A percentile compares a stretch with the other conserved stretches of the same genome.
Conservation (phyloP, 768 basidiomycete genomes). For the Coprinopsis cinerea region DNA sequence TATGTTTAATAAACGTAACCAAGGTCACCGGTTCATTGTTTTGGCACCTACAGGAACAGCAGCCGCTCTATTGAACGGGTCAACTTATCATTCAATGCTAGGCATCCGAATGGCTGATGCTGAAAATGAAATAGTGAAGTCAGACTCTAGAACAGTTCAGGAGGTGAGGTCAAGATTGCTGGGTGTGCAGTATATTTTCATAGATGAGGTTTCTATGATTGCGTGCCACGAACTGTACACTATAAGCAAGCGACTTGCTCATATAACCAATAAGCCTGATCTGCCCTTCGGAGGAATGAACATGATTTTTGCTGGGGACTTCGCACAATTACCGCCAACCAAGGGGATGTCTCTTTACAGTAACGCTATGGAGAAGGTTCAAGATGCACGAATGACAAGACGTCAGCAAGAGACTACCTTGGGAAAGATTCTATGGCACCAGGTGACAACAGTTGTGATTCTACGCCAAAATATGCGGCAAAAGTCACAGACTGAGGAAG, state of each 20-base stretch:
- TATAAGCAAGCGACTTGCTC: conserved; percentile 21
- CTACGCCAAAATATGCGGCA: conserved; percentile 32
- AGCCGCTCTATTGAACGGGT: too few relatives aligned
- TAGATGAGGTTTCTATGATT: conserved; percentile 42
- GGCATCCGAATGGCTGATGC: too few relatives aligned
- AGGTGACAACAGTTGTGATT: conserved; percentile 27
- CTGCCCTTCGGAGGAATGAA: conserved; percentile 31
- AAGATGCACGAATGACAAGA: background rate
- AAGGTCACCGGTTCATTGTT: too few relatives aligned
- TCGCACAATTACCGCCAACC: conserved; percentile 36
- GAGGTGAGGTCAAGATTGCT: too few relatives aligned
- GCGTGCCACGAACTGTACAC: conserved; percentile 25
- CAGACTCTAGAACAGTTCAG: too few relatives aligned
- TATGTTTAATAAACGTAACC: too few relatives aligned
- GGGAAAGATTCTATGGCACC: conserved; percentile 30
- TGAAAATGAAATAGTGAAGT: too few relatives aligned
- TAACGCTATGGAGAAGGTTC: background rate
- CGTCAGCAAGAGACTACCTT: conserved; percentile 17
- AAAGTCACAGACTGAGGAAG: conserved; percentile 15
- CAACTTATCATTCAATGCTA: too few relatives aligned
- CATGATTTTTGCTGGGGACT: conserved; percentile 42
- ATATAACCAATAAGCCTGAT: conserved; percentile 15
- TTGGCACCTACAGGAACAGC: too few relatives aligned
- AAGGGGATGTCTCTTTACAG: conserved; percentile 15
- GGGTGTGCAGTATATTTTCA: conserved; percentile 33